Base-by-base conservation (phyloP, 176 grass and related monocot species). In the Ananas comosus region DNA sequence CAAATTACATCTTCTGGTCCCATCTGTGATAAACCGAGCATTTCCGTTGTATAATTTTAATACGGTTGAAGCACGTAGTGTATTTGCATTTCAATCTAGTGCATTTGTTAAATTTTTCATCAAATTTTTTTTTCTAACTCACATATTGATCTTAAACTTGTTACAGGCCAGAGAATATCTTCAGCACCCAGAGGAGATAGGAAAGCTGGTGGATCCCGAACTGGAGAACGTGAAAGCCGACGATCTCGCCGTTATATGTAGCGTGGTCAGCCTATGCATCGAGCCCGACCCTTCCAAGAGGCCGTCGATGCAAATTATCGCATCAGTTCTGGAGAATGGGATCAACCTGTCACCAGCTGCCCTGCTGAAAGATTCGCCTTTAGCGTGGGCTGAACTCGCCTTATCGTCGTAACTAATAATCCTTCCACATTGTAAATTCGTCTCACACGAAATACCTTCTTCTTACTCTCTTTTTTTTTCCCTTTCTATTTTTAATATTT, bases 241-340 rank as follows among this genome's bases (percentile, higher is more conserved):
- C 71, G 86, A 97, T 50, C 77, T 97, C 1, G 83, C 72, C 0
- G 89, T 87, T 1, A 64, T 97, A 63, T 97, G 93, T 70, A 92
- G 89, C 51, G 93, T 91, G 72, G 93, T 87, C 51, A 90, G 79
- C 64, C 77, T 86, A 13, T 97, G 93, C 83, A 72, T 97, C 49
- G 93, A 97, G 74, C 84, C 89, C 8, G 93, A 97, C 74, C 83
- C 81, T 3, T 83, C 79, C 0, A 92, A 97, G 84, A 79, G 93
- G 14, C 89, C 86, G 12, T 92, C 89, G 16, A 96, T 96, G 88
- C 89, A 96, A 81, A 87, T 90, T 50, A 92, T 97, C 42, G 80
- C 83, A 0, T 86, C 85, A 5, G 85, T 83, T 9, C 73, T 97
- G 50, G 86, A 92, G 80, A 90, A 91, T 12, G 84, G 79, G 47